A percentile compares a stretch with the other conserved stretches of the same genome.
Evolutionary conservation across 805 yeast species (phyloP).

Genomic region (Wickerhamiella qilinensis): DNA sequence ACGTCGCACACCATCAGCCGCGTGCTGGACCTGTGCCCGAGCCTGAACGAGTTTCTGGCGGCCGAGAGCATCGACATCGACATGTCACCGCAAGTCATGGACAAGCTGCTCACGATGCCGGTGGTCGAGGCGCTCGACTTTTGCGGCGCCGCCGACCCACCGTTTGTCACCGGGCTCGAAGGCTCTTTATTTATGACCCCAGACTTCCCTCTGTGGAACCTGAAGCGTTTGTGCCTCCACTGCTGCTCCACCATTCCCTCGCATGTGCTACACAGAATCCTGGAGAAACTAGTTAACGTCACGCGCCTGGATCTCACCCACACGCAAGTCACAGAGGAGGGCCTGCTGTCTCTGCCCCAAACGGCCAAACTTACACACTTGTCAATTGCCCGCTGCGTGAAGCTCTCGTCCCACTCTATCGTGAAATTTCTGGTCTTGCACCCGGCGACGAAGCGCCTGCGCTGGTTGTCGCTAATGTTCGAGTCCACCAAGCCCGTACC

Average conservation of each 20-base stretch:
- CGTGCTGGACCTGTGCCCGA: slow-evolving; percentile 44
- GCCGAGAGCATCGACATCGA: slow-evolving; percentile 79
- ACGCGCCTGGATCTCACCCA: slow-evolving; percentile 66
- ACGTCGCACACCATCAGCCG: slow-evolving; percentile 54
- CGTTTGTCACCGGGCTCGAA: slow-evolving; percentile 44
- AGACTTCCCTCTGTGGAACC: slow-evolving; percentile 13
- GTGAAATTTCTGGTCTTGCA: slow-evolving; percentile 55
- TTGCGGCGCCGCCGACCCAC: slow-evolving; percentile 66
- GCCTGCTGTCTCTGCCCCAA: slow-evolving; percentile 38
- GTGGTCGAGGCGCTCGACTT: slow-evolving; percentile 61
- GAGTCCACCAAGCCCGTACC: slow-evolving; percentile 49
- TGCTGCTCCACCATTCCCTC: slow-evolving; percentile 69
- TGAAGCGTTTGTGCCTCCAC: slow-evolving; percentile 53
- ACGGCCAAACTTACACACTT: slow-evolving; percentile 55
- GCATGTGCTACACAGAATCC: slow-evolving; percentile 35
- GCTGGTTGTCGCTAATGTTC: slow-evolving; percentile 52
- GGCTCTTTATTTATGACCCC: slow-evolving; percentile 15
- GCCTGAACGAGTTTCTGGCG: slow-evolving; percentile 62
- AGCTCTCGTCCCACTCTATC: slow-evolving; percentile 55
- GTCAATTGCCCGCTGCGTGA: slow-evolving; percentile 48
- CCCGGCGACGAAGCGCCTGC: slow-evolving; percentile 42
- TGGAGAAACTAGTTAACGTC: slow-evolving; percentile 41
- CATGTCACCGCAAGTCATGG: slow-evolving; percentile 42
- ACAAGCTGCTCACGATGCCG: slow-evolving; percentile 38
- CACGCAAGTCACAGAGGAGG: slow-evolving; percentile 56